A percentile compares a stretch with the other conserved stretches of the same genome.
These are phyloP conservation scores for Fraxinus cuspidata DNA, from an alignment of 257 asterid species.

Conservation along the genomic window DNA sequence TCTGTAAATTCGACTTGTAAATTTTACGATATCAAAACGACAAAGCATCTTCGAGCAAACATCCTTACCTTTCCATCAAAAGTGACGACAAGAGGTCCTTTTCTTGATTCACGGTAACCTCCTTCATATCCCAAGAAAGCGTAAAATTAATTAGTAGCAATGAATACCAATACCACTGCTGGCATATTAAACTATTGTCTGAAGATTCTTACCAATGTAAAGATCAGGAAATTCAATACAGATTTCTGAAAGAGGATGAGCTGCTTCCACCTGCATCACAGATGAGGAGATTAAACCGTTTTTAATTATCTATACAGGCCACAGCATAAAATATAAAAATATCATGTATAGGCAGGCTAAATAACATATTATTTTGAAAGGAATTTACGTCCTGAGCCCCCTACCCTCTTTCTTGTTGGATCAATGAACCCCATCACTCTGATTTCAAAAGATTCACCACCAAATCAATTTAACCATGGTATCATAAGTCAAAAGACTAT, in stretches of 20 bases:
- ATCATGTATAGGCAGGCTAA: background rate
- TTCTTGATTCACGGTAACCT: slow-evolving; percentile 64
- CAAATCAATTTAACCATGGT: background rate
- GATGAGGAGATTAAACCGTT: background rate
- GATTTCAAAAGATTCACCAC: background rate
- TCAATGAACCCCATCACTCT: background rate
- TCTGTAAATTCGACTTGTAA: background rate
- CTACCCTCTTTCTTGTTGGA: background rate
- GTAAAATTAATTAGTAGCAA: background rate
- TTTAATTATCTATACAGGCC: background rate
- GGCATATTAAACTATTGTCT: background rate
- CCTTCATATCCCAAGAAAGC: slow-evolving; percentile 43
- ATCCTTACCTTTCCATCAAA: slow-evolving; percentile 65
- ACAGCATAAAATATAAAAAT: background rate
- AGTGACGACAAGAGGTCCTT: slow-evolving; percentile 58
- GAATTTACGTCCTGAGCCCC: background rate
- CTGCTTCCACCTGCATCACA: slow-evolving; percentile 63
- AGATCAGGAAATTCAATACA: slow-evolving; percentile 64
- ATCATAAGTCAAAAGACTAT: background rate
- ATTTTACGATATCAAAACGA: slow-evolving; percentile 3
- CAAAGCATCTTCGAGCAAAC: background rate
- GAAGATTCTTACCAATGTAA: slow-evolving; percentile 55
- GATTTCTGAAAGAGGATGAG: slow-evolving; percentile 71
- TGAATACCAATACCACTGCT: background rate
- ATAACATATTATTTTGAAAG: background rate